Evolutionary conservation across 2,329 filamentous ascomycete species (phyloP), one percentile per base, ranked within the genome.

Genomic region (Fusarium scirpi): DNA sequence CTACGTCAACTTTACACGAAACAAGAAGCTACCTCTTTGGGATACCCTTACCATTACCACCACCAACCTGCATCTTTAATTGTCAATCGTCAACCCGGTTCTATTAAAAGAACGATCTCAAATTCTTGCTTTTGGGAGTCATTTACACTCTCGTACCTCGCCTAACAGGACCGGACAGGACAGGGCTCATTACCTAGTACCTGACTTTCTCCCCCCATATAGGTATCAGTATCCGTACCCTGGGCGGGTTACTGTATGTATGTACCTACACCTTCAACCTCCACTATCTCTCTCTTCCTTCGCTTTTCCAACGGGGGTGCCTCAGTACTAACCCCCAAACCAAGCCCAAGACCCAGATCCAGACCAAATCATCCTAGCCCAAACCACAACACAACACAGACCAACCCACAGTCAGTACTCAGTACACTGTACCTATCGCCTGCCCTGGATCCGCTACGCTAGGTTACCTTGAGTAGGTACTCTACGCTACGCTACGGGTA

Each of bases 401-500:
- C 47, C 34, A 65, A 40, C 20, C 58, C 43, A 40, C 44, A 27
- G 44, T n/a, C 34, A n/a, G 32, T n/a, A 38, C 32, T 34, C 16
- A 5, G 8, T 34, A 34, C 32, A 46, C 16, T 46, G 44, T 27
- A n/a, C 24, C 44, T 46, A 27, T 25, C 44, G 24, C 44, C 44
- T 25, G 24, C 27, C 24, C 44, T 46, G 44, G 24, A 16, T 22
- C 48, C 58, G 34, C 58, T 57, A 30, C 29, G 22, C 44, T 49
- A 34, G 41, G 32, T 52, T 41, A 56, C 53, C 38, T 38, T 38
- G 34, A 38, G 34, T 38, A 38, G 34, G 34, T 38, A 38, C 34
- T 38, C 54, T 40, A 48, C 46, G 32, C 29, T 64, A 65, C 62
- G 45, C 27, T 65, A 65, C 62, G 58, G 62, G 63, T 66, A 66